Evolutionary conservation across 148 eudicot species (phyloP), one percentile per base, ranked within the genome.

Genomic region (Fallopia convolvulus): DNA sequence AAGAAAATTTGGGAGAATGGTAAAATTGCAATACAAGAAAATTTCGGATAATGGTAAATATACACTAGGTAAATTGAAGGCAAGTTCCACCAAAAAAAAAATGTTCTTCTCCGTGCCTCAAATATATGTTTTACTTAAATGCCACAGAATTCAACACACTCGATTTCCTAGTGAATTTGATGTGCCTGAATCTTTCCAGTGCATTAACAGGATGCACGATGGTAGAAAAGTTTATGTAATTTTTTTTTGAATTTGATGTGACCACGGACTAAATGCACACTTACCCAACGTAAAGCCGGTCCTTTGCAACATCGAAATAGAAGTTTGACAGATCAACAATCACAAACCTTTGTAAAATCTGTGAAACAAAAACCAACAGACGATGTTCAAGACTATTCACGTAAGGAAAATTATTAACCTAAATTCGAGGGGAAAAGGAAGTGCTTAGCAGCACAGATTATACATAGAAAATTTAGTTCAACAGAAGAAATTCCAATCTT

Each of bases 251-350:
- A 26, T 26, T 26, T 26, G 14, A 21, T 60, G 66, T 60, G 66
- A 65, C 12, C 13, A 14, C 32, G 4, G 17, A 18, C 26, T 20
- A 41, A 44, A 5, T 12, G 71, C 74, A 75, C 33, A 74, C 87
- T 86, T 84, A 95, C 97, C 99, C 99, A 33, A 88, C 93, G 82
- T 95, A 95, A 72, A 95, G 91, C 79, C 99, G 91, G 83, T 95
- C 97, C 83, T 95, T 95, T 73, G 99, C 97, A 42, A 90, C 93
- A 76, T 95, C 97, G 76, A 95, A 84, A 84, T 95, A 95, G 85
- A 95, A 95, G 81, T 92, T 95, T 86, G 99, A 95, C 79, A 95
- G 90, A 86, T 95, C 99, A 74, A 95, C 97, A 68, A 95, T 88
- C 78, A 90, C 94, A 76, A 92, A 95, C 77, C 97, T 91, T 75